Base-by-base conservation (phyloP, 2,329 filamentous ascomycete genomes). In the Aspergillus sojae region DNA sequence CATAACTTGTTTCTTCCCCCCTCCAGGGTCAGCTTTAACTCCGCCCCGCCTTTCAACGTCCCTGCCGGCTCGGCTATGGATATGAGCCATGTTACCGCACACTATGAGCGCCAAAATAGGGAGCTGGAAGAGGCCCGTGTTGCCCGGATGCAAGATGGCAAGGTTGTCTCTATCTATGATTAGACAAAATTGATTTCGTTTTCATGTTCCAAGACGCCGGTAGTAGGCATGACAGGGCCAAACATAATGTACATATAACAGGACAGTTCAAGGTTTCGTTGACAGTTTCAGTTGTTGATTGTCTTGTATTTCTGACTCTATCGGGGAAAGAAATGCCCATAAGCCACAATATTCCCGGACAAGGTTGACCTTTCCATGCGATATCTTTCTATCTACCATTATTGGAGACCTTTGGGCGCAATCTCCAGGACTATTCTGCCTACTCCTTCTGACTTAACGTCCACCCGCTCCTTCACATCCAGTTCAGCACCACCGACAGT, bases 21-120 rank as follows among this genome's bases (percentile, higher is more conserved):
- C 36, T 63, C 55, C 72, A 91, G 88, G 70, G 79, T 85, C 67
- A 85, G 62, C 65, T 70, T 91, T 78, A 90, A 90, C 73, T 77
- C 79, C 26, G 85, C 86, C 58, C 86, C 86, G 1, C 88, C 88
- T 19, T 88, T 82, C 77, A 91, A 91, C 72, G 84, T 90, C 61
- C 79, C 83, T 36, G 86, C 89, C 50, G 89, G 89, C 58, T 85
- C 85, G 53, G 77, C 83, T 61, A 84, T 83, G 56, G 84, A 89
- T 72, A 79, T 91, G 69, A 84, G 85, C 72, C 75, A 82, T 58
- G 80, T 90, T 61, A 85, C 88, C 63, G 85, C 83, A 34, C 87
- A 90, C 78, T 91, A 89, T 74, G 80, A 88, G 75, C 83, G 84
- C 71, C 73, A 85, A 71, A 84, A 86, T 62, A 78, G 80, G 72